These are phyloP conservation scores for Xerocomellus intermedius DNA, from an alignment of 768 basidiomycete species.

Conservation along the genomic window DNA sequence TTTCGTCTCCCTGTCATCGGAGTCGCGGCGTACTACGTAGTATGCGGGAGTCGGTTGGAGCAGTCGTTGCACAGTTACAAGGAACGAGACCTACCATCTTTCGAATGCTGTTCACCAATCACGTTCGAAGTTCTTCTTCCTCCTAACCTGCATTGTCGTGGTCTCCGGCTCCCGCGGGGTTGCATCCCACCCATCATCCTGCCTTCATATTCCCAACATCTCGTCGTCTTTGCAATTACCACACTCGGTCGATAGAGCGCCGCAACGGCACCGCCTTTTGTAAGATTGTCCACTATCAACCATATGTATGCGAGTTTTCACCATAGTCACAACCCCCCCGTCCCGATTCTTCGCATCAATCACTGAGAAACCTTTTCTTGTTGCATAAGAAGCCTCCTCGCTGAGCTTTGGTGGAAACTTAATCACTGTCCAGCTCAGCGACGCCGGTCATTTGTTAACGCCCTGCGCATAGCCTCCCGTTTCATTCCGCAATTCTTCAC, in stretches of 20 bases:
- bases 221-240: slow-evolving; percentile 6
- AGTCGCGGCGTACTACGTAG: neutral
- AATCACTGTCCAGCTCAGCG: slow-evolving; percentile 14
- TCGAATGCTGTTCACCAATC: neutral
- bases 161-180: slow-evolving; percentile 1
- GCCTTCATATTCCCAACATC: neutral
- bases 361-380: neutral
- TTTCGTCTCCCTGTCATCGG: neutral
- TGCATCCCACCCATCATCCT: neutral
- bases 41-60: no score
- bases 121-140: neutral
- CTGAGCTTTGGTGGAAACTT: slow-evolving; percentile 8
- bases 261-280: slow-evolving; percentile 16
- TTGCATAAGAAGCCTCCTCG: neutral
- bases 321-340: neutral
- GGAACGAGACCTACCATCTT: neutral
- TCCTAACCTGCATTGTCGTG: neutral
- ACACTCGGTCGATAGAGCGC: neutral
- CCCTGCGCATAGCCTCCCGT: slow-evolving; percentile 5
- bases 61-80: neutral
- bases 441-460: slow-evolving; percentile 4
- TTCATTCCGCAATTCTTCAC: neutral
- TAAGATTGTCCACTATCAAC: slow-evolving; percentile 2
- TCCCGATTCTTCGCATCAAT: neutral
- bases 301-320: neutral